Conservation (phyloP, 495 filamentous ascomycete genomes). For the Aspergillus carlsbadensis region DNA sequence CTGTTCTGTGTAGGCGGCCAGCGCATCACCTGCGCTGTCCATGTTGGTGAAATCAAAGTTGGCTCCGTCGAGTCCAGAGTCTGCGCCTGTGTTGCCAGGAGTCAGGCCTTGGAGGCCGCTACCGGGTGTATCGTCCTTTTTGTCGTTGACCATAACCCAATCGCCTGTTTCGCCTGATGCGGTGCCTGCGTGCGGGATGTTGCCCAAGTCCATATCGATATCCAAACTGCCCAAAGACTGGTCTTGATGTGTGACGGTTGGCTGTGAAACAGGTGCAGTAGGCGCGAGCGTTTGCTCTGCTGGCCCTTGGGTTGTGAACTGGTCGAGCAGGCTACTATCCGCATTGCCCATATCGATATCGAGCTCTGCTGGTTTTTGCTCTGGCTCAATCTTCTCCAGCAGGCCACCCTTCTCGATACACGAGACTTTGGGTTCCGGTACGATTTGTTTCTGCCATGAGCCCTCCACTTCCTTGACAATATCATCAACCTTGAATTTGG, state of each 20-base stretch:
- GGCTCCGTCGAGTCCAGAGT: constrained; percentile 37
- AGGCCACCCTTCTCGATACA: constrained; percentile 72
- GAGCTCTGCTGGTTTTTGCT: constrained; percentile 49
- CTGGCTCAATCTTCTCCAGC: constrained; percentile 56
- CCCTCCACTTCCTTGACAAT: constrained; percentile 58
- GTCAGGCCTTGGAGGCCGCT: constrained; percentile 28
- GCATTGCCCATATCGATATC: constrained; percentile 69
- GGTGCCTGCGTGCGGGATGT: constrained; percentile 26
- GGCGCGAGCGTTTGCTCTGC: constrained; percentile 6
- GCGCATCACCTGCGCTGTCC: constrained; percentile 59
- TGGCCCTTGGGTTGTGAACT: constrained; percentile 43
- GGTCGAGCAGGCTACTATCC: constrained; percentile 58
- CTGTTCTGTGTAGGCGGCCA: constrained; percentile 59
- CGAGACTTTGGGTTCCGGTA: constrained; percentile 58
- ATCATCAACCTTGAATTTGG: constrained; percentile 58
- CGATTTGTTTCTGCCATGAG: constrained; percentile 53
- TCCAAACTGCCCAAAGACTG: constrained; percentile 23
- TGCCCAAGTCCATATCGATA: constrained; percentile 46
- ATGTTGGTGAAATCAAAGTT: constrained; percentile 59
- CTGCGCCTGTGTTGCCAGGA: constrained; percentile 27
- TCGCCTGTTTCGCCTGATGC: constrained; percentile 48
- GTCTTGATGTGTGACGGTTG: constrained; percentile 12
- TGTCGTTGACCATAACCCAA: constrained; percentile 61
- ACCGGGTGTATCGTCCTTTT: constrained; percentile 37
- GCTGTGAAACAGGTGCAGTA: constrained; percentile 18